Conservation (phyloP, 2,329 filamentous ascomycete genomes). For the Monilinia fructigena region DNA sequence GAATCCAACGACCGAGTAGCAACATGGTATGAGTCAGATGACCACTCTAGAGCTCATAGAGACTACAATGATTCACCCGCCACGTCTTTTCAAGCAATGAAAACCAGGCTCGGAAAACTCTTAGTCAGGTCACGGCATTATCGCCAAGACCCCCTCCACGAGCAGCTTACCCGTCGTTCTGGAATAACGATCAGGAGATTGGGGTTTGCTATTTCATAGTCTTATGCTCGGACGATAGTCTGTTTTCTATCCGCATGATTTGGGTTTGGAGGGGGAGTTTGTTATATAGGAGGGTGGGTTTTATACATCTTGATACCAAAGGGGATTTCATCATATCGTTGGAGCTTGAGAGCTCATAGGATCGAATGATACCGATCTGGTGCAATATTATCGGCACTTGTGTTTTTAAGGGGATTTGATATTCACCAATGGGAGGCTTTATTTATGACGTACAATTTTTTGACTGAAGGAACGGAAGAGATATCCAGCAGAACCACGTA, state of each 20-base stretch:
- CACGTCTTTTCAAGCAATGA: slow-evolving; percentile 8
- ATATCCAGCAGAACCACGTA: neutral
- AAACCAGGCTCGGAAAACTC: neutral
- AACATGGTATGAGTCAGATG: slow-evolving; percentile 36
- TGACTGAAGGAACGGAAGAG: slow-evolving; percentile 13
- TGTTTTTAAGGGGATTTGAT: slow-evolving; percentile 14
- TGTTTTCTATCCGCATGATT: slow-evolving; percentile 14
- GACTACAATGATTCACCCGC: slow-evolving; percentile 31
- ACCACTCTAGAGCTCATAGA: slow-evolving; percentile 26
- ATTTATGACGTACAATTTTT: slow-evolving; percentile 3
- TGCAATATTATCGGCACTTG: neutral
- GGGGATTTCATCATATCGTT: slow-evolving; percentile 10
- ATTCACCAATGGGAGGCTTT: slow-evolving; percentile 27
- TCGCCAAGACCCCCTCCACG: slow-evolving; percentile 18
- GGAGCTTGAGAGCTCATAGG: slow-evolving; percentile 9
- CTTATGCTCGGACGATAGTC: slow-evolving; percentile 17
- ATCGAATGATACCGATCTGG: neutral
- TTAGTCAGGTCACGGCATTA: slow-evolving; percentile 10
- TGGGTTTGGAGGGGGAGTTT: slow-evolving; percentile 15
- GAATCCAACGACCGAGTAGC: slow-evolving; percentile 28
- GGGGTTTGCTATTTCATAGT: slow-evolving; percentile 22
- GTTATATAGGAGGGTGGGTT: neutral
- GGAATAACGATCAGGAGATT: slow-evolving; percentile 20
- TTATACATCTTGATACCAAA: slow-evolving; percentile 23
- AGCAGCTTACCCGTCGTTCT: neutral